Conservation (phyloP, 345 rosid species). For the Theobroma cacao region DNA sequence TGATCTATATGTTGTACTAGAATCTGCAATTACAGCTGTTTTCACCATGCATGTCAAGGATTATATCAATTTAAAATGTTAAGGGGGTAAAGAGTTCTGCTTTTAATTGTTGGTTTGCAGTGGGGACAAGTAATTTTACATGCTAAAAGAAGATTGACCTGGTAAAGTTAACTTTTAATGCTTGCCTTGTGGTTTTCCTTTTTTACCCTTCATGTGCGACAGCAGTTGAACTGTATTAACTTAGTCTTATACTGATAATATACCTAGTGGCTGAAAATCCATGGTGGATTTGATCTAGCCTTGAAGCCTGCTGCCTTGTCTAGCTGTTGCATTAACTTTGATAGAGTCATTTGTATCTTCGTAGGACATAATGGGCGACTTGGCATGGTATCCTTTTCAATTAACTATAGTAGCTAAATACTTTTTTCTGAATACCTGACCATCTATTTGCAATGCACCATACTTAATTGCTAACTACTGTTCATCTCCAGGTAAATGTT, state of each 20-base stretch:
- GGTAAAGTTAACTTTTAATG: neutral
- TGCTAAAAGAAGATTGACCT: neutral
- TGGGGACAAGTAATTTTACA: neutral
- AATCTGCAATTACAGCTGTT: neutral
- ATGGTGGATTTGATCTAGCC: neutral
- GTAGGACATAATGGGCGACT: too few species aligned
- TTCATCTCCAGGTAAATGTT: neutral
- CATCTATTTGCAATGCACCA: neutral
- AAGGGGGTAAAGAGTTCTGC: neutral
- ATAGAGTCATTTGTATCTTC: neutral
- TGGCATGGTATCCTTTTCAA: too few species aligned
- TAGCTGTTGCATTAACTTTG: neutral
- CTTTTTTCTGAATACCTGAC: too few species aligned
- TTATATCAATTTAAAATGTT: neutral
- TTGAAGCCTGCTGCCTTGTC: neutral
- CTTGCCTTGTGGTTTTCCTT: neutral
- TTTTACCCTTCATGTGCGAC: neutral
- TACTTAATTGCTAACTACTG: neutral
- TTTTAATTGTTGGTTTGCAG: neutral
- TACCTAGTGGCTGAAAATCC: neutral
- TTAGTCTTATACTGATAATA: neutral
- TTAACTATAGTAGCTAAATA: too few species aligned
- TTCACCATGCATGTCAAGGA: neutral
- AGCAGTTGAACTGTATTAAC: neutral
- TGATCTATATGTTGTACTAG: neutral